Evolutionary conservation across 1,284 basidiomycete species (phyloP).

Genomic region (Lignosus rhinocerotis): DNA sequence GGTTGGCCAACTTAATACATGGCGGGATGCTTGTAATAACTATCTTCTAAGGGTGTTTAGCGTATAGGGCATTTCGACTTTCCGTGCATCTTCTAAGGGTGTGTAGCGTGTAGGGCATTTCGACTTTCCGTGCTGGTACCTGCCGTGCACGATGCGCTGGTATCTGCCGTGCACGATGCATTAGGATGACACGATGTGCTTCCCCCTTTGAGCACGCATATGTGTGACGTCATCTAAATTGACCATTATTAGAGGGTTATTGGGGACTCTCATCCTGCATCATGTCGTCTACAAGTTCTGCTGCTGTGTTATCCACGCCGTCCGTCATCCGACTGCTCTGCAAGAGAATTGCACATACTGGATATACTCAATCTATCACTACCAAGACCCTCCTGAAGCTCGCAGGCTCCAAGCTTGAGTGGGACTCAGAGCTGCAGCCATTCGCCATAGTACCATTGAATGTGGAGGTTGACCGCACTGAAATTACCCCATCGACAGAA

Average conservation of each 20-base stretch:
- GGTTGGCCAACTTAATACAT: too few species aligned
- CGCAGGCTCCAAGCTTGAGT: background rate
- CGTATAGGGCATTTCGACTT: too few species aligned
- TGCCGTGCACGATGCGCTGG: too few species aligned
- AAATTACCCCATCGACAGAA: background rate
- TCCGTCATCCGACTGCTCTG: background rate
- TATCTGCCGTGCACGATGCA: too few species aligned
- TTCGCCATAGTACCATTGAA: slow-evolving; percentile 2
- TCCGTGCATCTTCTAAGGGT: too few species aligned
- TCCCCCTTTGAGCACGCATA: background rate
- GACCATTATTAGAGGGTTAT: background rate
- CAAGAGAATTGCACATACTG: background rate
- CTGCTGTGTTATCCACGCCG: background rate
- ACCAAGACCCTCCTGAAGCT: slow-evolving; percentile 1
- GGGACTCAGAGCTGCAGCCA: background rate
- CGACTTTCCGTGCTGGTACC: too few species aligned
- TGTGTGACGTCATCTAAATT: background rate
- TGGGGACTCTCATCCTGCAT: background rate
- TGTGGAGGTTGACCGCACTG: background rate
- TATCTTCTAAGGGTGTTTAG: too few species aligned
- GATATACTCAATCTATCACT: background rate
- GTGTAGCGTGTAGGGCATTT: too few species aligned
- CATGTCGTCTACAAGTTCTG: background rate
- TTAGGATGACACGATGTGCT: background rate
- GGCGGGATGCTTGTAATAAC: too few species aligned